Evolutionary conservation across 2,329 filamentous ascomycete species (phyloP).

Genomic region (Botrytis porri): DNA sequence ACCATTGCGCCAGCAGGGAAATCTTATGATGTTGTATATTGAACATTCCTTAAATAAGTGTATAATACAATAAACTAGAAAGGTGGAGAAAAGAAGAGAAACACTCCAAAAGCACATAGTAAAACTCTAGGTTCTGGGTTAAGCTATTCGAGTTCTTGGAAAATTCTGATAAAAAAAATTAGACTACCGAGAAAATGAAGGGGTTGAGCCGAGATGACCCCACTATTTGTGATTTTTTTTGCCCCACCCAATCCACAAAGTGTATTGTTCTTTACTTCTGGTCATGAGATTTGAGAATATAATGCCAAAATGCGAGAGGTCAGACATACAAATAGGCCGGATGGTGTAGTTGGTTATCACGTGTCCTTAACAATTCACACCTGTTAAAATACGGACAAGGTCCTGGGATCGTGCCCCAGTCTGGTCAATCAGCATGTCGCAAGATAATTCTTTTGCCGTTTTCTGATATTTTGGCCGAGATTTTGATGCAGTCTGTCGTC

Average conservation of each 20-base stretch:
- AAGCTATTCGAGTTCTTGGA: background rate
- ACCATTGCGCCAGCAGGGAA: constrained; percentile 17
- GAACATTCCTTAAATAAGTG: rapidly evolving
- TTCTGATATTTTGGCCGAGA: background rate
- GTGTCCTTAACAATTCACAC: background rate
- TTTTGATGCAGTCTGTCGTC: background rate
- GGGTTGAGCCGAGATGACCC: constrained; percentile 8
- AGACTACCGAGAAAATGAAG: constrained; percentile 10
- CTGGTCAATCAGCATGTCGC: rapidly evolving
- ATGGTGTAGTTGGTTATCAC: constrained; percentile 18
- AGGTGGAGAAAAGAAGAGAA: background rate
- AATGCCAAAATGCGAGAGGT: background rate
- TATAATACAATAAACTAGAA: rapidly evolving
- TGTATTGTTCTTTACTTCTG: background rate
- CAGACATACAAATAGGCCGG: background rate
- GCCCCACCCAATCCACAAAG: background rate
- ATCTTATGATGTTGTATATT: background rate
- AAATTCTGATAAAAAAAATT: background rate
- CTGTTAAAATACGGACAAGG: constrained; percentile 11
- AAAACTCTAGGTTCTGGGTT: background rate
- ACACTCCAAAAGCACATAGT: background rate
- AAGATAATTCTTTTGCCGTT: background rate
- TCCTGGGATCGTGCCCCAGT: constrained; percentile 15
- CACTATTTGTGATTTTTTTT: background rate
- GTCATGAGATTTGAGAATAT: background rate